Conservation (phyloP, 208 protist genomes). For the Acanthamoeba culbertsoni region DNA sequence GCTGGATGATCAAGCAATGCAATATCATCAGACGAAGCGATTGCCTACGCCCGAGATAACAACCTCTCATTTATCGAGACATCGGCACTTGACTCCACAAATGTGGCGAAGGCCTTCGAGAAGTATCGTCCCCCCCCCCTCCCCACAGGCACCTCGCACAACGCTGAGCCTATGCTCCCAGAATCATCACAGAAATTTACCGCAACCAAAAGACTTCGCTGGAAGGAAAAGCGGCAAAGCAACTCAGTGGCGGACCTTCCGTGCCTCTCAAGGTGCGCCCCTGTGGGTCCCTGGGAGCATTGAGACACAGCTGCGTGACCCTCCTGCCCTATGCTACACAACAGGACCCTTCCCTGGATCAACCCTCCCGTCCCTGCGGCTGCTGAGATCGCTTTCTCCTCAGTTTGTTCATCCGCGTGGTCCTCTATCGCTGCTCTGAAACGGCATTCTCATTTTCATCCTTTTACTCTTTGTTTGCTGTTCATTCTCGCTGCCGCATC, state of each 20-base stretch:
- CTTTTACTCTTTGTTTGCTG: too few relatives aligned
- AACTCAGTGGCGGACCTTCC: neutral
- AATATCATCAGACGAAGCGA: constrained; percentile 87
- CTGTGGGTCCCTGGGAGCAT: neutral
- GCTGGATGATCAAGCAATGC: neutral
- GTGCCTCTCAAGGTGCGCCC: neutral
- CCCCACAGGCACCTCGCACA: neutral
- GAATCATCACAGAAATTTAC: neutral
- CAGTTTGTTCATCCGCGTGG: neutral
- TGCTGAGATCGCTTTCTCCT: neutral
- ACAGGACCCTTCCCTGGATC: neutral
- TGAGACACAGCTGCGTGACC: too few relatives aligned
- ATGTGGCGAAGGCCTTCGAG: constrained; percentile 98
- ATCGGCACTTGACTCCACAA: constrained; percentile 96
- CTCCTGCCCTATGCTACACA: neutral
- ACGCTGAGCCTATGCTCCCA: neutral
- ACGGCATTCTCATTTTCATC: neutral
- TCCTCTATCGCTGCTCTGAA: neutral
- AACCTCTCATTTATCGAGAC: constrained; percentile 98
- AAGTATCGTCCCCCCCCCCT: constrained; percentile 83
- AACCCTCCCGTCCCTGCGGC: neutral
- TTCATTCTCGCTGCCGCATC: too few relatives aligned
- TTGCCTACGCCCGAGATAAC: constrained; percentile 93
- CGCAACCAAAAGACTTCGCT: neutral
- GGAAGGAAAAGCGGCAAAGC: neutral